Evolutionary conservation across 2,329 filamentous ascomycete genomes (phyloP), one percentile per base, ranked within the genome.

Genomic region (Fusarium drepaniforme): DNA sequence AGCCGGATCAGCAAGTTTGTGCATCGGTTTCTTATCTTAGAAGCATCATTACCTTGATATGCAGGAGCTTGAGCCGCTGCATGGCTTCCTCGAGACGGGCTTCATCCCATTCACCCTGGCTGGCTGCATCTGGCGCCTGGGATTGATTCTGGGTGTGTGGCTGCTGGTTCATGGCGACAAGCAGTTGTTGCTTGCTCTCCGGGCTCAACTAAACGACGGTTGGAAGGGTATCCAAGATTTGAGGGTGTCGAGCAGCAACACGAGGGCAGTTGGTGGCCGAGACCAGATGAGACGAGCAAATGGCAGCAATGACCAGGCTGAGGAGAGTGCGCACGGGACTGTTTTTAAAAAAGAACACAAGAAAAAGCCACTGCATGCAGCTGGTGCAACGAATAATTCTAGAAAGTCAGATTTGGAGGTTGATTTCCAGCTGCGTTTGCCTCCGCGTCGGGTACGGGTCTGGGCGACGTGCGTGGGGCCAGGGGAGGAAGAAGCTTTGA

Each of bases 51-150:
- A 87, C 89, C 84, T 89, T 87, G 76, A 88, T 83, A 76, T 90
- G 88, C n/a, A 90, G 81, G 57, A 88, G 82, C 75, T 89, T 88
- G 63, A 91, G 83, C 38, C 86, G 84, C 75, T 87, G 82, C 75
- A 90, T 83, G 28, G 85, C 86, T 68, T 85, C 82, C 69, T 87
- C 84, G 8, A 90, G 82, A 68, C 85, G 85, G 65, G 85, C 83
- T 79, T 90, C 88, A 58, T 89, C 85, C 82, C 84, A 83, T 11
- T 81, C 78, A 65, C 84, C 83, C 44, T 81, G 78, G 60, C 72
- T 74, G 37, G 68, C 72, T 63, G 62, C 75, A 62, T 70, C 70
- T 40, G 68, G 69, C 64, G 73, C 74, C 63, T 78, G 75, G 38
- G 75, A 66, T 30, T 73, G 65, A 25, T 66, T 58, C 53, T 76